phyloP scores from a whole-genome alignment of 2,329 filamentous ascomycete genomes.

The Dactylellina leptospora region DNA sequence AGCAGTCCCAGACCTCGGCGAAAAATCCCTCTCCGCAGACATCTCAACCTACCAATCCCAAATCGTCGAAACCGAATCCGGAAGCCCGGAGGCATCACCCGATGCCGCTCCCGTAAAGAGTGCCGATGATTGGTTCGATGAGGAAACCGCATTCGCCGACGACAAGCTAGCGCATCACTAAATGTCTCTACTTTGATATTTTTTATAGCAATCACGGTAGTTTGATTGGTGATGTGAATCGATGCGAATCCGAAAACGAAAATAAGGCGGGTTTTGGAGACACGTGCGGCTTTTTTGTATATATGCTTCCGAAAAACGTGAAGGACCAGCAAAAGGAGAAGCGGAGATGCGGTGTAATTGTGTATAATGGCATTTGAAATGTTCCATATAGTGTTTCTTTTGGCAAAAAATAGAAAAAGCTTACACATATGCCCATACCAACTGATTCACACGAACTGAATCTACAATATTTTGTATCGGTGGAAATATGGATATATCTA shows the following conservation, averaged over 20 bases:
- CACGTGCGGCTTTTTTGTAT: slow-evolving; percentile 27
- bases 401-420: neutral
- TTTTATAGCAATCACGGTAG: no score
- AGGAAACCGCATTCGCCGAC: slow-evolving; percentile 66
- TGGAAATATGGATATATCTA: no score
- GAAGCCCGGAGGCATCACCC: slow-evolving; percentile 69
- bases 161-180: slow-evolving; percentile 64
- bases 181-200: slow-evolving; percentile 33
- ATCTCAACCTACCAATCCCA: slow-evolving; percentile 94
- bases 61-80: slow-evolving; percentile 87
- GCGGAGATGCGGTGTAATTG: slow-evolving; percentile 14
- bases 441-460: no score
- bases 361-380: slow-evolving; percentile 51
- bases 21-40: slow-evolving; percentile 88
- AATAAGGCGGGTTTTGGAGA: neutral
- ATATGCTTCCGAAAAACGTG: slow-evolving; percentile 13
- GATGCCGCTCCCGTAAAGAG: slow-evolving; percentile 61
- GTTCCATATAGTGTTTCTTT: neutral
- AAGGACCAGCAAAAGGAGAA: neutral
- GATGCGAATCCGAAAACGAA: no score
- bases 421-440: neutral
- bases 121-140: slow-evolving; percentile 82
- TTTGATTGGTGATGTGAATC: neutral
- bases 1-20: slow-evolving; percentile 77
- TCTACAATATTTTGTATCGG: no score